Evolutionary conservation across 2,329 filamentous ascomycete genomes (phyloP).

Genomic region (Grosmannia serpens): DNA sequence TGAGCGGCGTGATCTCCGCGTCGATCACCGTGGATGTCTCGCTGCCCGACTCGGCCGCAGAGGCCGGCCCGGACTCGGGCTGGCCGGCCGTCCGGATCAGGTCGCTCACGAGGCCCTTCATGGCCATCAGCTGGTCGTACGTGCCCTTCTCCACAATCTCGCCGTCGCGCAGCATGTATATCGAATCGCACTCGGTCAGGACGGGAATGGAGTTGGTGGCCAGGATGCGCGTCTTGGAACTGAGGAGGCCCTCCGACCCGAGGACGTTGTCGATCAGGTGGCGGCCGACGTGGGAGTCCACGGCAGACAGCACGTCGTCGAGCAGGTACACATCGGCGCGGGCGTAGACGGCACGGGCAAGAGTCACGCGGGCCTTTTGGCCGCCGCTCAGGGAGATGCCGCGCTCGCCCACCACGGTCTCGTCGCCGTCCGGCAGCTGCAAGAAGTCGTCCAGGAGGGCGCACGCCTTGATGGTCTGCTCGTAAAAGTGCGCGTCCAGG

Average conservation of each 20-base stretch:
- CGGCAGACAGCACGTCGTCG: slow-evolving; percentile 88
- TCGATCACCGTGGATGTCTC: slow-evolving; percentile 48
- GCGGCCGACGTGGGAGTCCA: slow-evolving; percentile 94
- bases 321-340: slow-evolving; percentile 92
- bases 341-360: slow-evolving; percentile 91
- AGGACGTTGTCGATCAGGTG: slow-evolving; percentile 94
- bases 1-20: slow-evolving; percentile 39
- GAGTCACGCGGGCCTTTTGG: slow-evolving; percentile 85
- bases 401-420: slow-evolving; percentile 91
- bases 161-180: slow-evolving; percentile 73
- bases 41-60: slow-evolving; percentile 24
- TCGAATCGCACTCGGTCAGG: slow-evolving; percentile 77
- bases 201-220: slow-evolving; percentile 94
- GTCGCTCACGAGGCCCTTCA: slow-evolving; percentile 82
- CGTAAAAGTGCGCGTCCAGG: slow-evolving; percentile 89
- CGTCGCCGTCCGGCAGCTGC: slow-evolving; percentile 86
- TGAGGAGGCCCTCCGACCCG: slow-evolving; percentile 70
- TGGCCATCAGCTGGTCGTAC: slow-evolving; percentile 80
- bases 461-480: slow-evolving; percentile 83
- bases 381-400: slow-evolving; percentile 94
- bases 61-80: slow-evolving; percentile 29
- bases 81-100: slow-evolving; percentile 68
- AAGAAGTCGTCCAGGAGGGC: slow-evolving; percentile 84
- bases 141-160: slow-evolving; percentile 79
- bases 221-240: slow-evolving; percentile 78